These are phyloP conservation scores for Schwanniomyces sp. DNA, from an alignment of 805 yeast species.

Conservation along the genomic window DNA sequence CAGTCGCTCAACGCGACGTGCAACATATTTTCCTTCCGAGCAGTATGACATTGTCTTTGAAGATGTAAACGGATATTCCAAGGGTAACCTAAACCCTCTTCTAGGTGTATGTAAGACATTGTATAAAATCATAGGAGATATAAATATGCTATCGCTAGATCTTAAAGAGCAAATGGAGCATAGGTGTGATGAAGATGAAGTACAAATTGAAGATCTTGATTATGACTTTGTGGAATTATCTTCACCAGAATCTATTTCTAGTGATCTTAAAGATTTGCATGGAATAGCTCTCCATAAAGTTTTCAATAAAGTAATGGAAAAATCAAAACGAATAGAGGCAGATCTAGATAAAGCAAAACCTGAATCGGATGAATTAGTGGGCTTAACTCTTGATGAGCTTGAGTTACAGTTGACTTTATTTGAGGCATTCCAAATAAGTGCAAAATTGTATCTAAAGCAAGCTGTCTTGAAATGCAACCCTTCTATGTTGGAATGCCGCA, in stretches of 20 bases:
- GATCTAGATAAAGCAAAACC: slow-evolving; percentile 55
- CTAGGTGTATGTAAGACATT: slow-evolving; percentile 72
- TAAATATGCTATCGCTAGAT: slow-evolving; percentile 58
- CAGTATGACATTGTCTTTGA: slow-evolving; percentile 57
- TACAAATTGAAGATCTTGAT: slow-evolving; percentile 2
- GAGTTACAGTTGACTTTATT: slow-evolving; percentile 69
- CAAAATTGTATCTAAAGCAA: slow-evolving; percentile 66
- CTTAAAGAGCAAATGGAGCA: slow-evolving; percentile 32
- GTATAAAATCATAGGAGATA: slow-evolving; percentile 66
- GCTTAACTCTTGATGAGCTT: slow-evolving; percentile 46
- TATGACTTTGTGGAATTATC: slow-evolving; percentile 4
- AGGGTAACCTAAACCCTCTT: slow-evolving; percentile 60
- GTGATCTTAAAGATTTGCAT: slow-evolving; percentile 10
- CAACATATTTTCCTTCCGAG: slow-evolving; percentile 61
- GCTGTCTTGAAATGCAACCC: slow-evolving; percentile 62
- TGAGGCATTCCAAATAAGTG: slow-evolving; percentile 68
- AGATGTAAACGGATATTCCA: slow-evolving; percentile 31
- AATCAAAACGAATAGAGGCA: slow-evolving; percentile 43
- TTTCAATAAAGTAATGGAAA: slow-evolving; percentile 25
- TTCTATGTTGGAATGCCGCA: slow-evolving; percentile 61
- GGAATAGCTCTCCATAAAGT: slow-evolving; percentile 9
- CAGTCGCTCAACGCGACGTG: slow-evolving; percentile 56
- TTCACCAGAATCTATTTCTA: slow-evolving; percentile 7
- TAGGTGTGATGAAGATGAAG: slow-evolving; percentile 2
- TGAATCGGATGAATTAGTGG: slow-evolving; percentile 44